Conservation (phyloP, 2,329 filamentous ascomycete species). For the Aspergillus fischeri region DNA sequence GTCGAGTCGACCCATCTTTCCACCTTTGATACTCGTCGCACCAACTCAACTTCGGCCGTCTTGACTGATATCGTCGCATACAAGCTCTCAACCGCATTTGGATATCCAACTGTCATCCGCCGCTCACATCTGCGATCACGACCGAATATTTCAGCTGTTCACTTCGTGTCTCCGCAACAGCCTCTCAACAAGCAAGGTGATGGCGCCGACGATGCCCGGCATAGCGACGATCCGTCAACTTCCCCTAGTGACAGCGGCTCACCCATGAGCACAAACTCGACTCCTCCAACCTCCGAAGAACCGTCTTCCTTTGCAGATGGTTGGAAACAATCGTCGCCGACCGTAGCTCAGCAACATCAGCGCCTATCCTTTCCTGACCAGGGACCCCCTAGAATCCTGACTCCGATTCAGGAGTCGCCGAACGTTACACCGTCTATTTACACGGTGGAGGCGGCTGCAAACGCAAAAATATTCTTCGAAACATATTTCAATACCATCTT, state of each 20-base stretch:
- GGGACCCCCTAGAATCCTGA: conserved; percentile 1
- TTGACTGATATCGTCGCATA: conserved; percentile 33
- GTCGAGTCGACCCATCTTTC: background rate
- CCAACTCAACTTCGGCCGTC: conserved; percentile 24
- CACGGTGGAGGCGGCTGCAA: conserved; percentile 74
- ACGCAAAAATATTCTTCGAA: conserved; percentile 83
- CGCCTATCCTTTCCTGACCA: background rate
- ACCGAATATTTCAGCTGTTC: conserved; percentile 26
- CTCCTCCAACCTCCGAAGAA: conserved; percentile 33
- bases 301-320: conserved; percentile 19
- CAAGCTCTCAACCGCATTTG: conserved; percentile 37
- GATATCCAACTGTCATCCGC: conserved; percentile 38
- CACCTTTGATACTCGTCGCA: conserved; percentile 10
- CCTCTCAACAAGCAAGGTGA: conserved; percentile 22
- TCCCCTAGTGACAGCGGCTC: conserved; percentile 26
- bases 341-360: conserved; percentile 1
- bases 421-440: conserved; percentile 30
- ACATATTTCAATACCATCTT: conserved; percentile 74
- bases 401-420: conserved; percentile 11
- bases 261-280: conserved; percentile 28
- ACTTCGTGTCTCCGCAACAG: conserved; percentile 7
- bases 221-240: conserved; percentile 33
- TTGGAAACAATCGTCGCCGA: conserved; percentile 5
- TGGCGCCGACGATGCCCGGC: conserved; percentile 17
- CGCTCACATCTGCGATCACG: conserved; percentile 32